Percentiles rank a stretch among this genome's conserved stretches.
Evolutionary conservation across 345 rosid species (phyloP).

Genomic region (Trapa incisa): DNA sequence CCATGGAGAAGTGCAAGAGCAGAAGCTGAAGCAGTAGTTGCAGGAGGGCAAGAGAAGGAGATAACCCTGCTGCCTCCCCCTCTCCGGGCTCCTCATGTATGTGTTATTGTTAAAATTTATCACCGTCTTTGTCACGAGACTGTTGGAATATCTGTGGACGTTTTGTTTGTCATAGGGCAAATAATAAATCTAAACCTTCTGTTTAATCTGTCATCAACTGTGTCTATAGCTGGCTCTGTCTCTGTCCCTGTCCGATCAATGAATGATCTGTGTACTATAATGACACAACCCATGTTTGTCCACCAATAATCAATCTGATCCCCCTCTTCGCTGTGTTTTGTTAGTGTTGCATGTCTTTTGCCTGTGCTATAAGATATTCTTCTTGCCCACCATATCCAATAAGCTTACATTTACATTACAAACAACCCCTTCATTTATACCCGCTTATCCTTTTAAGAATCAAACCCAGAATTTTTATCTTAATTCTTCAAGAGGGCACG

Average conservation of each 20-base stretch:
- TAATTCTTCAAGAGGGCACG: no score
- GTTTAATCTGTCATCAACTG: not conserved
- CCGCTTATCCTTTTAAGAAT: not conserved
- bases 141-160: constrained; percentile 3
- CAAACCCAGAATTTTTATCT: no score
- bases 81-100: not conserved
- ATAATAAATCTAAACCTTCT: not conserved
- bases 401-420: not conserved
- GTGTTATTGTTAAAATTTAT: not conserved
- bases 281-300: not conserved
- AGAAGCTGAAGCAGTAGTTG: constrained; percentile 20
- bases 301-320: not conserved
- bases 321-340: constrained; percentile 13
- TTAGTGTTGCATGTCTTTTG: constrained; percentile 27
- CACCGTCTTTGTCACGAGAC: not conserved
- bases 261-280: not conserved
- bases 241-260: not conserved
- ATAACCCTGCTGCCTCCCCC: not conserved
- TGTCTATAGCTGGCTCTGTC: not conserved
- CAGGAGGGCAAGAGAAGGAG: not conserved
- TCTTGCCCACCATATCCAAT: not conserved
- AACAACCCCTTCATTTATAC: not conserved
- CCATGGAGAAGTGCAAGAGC: constrained; percentile 58
- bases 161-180: constrained; percentile 1
- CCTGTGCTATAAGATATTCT: constrained; percentile 20